Conservation (phyloP, 2,329 filamentous ascomycete species). For the Colletotrichum tropicale region DNA sequence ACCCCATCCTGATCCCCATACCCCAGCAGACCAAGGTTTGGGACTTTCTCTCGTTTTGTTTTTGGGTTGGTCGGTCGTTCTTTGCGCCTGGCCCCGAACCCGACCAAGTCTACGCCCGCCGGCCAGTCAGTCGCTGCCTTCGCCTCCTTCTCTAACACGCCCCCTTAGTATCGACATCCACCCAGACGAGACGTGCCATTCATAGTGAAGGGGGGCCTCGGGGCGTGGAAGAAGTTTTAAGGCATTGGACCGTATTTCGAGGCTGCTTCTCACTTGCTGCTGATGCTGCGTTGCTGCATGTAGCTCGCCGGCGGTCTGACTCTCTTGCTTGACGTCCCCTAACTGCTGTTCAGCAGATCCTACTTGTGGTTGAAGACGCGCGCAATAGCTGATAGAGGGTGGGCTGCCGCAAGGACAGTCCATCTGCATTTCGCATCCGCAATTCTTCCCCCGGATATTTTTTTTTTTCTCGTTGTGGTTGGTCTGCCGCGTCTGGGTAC, state of each 20-base stretch:
- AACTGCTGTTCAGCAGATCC: background rate
- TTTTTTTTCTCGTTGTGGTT: background rate
- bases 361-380: background rate
- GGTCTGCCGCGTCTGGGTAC: background rate
- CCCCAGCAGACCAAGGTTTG: conserved; percentile 13
- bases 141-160: background rate
- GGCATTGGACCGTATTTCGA: background rate
- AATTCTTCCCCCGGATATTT: background rate
- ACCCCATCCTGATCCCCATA: conserved; percentile 12
- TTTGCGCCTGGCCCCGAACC: background rate
- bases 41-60: background rate
- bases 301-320: background rate
- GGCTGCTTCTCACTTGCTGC: background rate
- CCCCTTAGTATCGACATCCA: background rate
- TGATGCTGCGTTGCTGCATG: background rate
- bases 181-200: background rate
- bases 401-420: background rate
- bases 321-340: background rate
- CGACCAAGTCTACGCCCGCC: background rate
- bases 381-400: background rate
- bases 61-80: background rate
- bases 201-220: background rate
- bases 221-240: background rate
- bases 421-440: background rate
- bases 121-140: background rate